Conservation (phyloP, 2,329 filamentous ascomycete species). For the Fusarium sp. region DNA sequence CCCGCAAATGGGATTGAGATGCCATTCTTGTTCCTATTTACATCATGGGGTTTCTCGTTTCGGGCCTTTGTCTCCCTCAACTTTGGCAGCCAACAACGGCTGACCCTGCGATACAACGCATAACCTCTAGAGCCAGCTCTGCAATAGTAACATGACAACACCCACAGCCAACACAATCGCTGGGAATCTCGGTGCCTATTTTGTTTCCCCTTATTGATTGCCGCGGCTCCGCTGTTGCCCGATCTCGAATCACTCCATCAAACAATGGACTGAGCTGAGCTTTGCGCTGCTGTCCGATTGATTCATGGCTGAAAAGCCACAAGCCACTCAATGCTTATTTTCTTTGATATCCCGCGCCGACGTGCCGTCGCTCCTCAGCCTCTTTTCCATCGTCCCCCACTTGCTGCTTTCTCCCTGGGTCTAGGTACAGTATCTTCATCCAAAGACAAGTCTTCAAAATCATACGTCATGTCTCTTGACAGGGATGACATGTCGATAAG, state of each 20-base stretch:
- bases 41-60: slow-evolving; percentile 13
- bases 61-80: slow-evolving; percentile 23
- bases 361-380: slow-evolving; percentile 30
- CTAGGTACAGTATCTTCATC: slow-evolving; percentile 3
- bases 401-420: not conserved
- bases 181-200: slow-evolving; percentile 34
- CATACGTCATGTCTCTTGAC: slow-evolving; percentile 38
- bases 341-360: slow-evolving; percentile 15
- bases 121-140: not conserved
- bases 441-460: not conserved
- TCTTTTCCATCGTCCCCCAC: slow-evolving; percentile 2
- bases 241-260: slow-evolving; percentile 17
- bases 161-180: not conserved
- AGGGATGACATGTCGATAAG: slow-evolving; percentile 25
- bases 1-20: slow-evolving; percentile 2
- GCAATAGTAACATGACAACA: slow-evolving; percentile 18
- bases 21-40: slow-evolving; percentile 3
- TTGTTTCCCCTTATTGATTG: slow-evolving; percentile 28
- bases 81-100: slow-evolving; percentile 9
- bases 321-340: slow-evolving; percentile 19
- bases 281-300: slow-evolving; percentile 1
- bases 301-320: not conserved
- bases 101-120: slow-evolving; percentile 12
- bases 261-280: not conserved
- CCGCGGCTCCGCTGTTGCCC: slow-evolving; percentile 26